Base-by-base conservation (phyloP, 345 rosid species). In the Pseudoturritis turrita region DNA sequence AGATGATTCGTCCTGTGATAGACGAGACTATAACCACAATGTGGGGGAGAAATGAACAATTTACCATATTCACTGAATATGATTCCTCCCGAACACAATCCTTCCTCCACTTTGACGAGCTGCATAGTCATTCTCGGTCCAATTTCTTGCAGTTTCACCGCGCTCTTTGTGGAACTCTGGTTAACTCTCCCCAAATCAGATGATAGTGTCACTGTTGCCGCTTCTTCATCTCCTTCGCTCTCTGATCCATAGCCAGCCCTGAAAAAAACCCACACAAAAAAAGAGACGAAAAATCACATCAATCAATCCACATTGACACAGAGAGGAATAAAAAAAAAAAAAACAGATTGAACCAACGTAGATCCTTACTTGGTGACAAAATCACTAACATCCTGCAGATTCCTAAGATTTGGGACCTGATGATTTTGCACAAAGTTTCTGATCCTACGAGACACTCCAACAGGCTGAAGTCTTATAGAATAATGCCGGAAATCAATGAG, bases 231-330 rank as follows among this genome's bases (percentile, higher is more conserved):
- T 45, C 81, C 91, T 84, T 96, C 98, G 65, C 98, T 96, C 83
- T 92, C 99, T 74, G 97, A 90, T 70, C 94, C 99, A 29, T 90
- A 90, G 65, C 97, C 97, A 75, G 86, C 90, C 82, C 98, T 92
- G 80, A 19, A 58, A 67, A 54, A 18, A 35, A 13, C 14, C 12
- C 9, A 33, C 43, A 19, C 45, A 73, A 55, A 45, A 10, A 26
- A 26, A 15, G 25, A 4, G 33, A 70, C 1, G 29, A 25, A 4
- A 33, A 15, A 13, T 3, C 28, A 62, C 41, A 62, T 44, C 26
- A 28, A 62, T 62, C 3, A 43, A 63, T 17, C 59, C 21, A 55
- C 33, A 59, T 43, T 5, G 49, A 43, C 59, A 37, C 21, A 37
- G 22, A 67, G 43, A 51, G 9, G 44, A 26, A n/a, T 13, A 25